Evolutionary conservation across 2,329 filamentous ascomycete genomes (phyloP), one percentile per base, ranked within the genome.

Genomic region (Pestalotiopsis sp.): DNA sequence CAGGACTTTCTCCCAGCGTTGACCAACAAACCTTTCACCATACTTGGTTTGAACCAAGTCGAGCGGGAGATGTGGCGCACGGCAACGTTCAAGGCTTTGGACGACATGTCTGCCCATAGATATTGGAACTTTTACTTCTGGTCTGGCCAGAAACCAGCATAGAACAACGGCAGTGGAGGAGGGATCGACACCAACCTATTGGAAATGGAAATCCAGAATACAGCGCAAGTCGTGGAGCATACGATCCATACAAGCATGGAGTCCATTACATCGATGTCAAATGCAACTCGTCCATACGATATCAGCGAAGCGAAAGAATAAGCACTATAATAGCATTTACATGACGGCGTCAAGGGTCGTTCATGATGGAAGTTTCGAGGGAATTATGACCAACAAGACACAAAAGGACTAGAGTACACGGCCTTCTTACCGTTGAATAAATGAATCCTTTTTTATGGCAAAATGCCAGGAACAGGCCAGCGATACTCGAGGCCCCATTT

Each of bases 61-160:
- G 72, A 73, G 68, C 56, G 72, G 23, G 70, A 72, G 69, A 61
- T 71, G 41, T 72, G 70, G 72, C 63, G 67, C 11, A 65, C 68
- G 17, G 69, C 65, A 4, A 68, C 69, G 4, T 36, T 61, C 12
- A 49, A 66, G 25, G 66, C 72, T 25, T 56, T 73, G 39, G 66
- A 71, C 2, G 71, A 72, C 57, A 36, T 56, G 45, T 52, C 49
- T 23, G 66, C 61, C 11, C 71, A 73, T 57, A 45, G 72, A n/a
- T 73, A 73, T 41, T 72, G 71, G 71, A 71, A 72, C 49, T 65
- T 71, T 17, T 71, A 72, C 27, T 72, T 72, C 52, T 72, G 71
- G 72, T 72, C 66, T 23, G 71, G 67, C 14, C 71, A 72, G 64
- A 72, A 73, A 66, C 71, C 70, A 9, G 38, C 56, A 27, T 67